Conservation (phyloP, 1,284 basidiomycete genomes). For the Leucoagaricus sp. region DNA sequence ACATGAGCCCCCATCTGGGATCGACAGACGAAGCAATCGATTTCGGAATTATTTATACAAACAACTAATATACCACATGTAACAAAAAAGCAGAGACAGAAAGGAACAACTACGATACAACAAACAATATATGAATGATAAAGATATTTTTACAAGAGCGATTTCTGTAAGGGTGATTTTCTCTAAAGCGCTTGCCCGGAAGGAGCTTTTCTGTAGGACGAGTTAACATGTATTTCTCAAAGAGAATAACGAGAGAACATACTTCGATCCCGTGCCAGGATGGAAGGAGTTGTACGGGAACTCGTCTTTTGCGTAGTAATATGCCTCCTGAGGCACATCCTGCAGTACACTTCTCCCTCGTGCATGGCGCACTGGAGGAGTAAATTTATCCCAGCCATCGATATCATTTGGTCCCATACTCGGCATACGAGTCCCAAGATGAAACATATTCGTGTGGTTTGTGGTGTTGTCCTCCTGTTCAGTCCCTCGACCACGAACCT, state of each 20-base stretch:
- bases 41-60: not conserved
- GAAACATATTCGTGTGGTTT: conserved; percentile 49
- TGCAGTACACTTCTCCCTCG: conserved; percentile 4
- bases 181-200: conserved; percentile 1
- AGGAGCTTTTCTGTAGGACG: not conserved
- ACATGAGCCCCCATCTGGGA: too few species aligned
- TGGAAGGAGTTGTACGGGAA: conserved; percentile 21
- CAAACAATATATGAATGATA: not conserved
- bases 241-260: not conserved
- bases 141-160: not conserved
- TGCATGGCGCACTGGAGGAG: conserved; percentile 1
- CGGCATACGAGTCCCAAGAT: conserved; percentile 44
- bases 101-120: conserved; percentile 2
- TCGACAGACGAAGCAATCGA: too few species aligned
- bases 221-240: too few species aligned
- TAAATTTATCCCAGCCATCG: conserved; percentile 28
- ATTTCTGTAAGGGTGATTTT: too few species aligned
- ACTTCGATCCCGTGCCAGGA: conserved; percentile 11
- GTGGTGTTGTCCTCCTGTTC: conserved; percentile 38
- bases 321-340: not conserved
- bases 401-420: conserved; percentile 33
- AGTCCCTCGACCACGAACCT: conserved; percentile 46
- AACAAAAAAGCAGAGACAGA: not conserved
- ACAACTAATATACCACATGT: not conserved
- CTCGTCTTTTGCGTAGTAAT: conserved; percentile 11